Evolutionary conservation across 129 eudicot genomes (phyloP).

Genomic region (Pseudognaphalium luteoalbum): DNA sequence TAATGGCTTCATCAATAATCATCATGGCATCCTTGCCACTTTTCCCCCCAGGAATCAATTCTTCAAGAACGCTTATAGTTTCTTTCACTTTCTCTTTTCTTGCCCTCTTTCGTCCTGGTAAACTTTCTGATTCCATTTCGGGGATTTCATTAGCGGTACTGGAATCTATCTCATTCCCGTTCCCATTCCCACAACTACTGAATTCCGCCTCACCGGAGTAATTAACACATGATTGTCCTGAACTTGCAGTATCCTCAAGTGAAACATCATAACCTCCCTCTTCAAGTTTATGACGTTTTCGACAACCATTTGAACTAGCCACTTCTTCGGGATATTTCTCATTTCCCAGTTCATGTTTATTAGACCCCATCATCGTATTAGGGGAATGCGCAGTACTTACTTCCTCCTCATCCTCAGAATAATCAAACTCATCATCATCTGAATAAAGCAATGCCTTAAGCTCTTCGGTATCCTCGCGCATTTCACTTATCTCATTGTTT

Average conservation of each 20-base stretch:
- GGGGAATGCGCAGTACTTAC: constrained; percentile 91
- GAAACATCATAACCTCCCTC: constrained; percentile 29
- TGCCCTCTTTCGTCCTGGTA: constrained; percentile 40
- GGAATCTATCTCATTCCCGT: not conserved
- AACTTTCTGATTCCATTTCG: constrained; percentile 34
- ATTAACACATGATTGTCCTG: constrained; percentile 35
- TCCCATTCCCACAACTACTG: constrained; percentile 32
- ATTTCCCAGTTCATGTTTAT: constrained; percentile 33
- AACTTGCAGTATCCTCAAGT: constrained; percentile 45
- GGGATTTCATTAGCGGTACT: constrained; percentile 24
- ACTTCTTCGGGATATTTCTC: constrained; percentile 58
- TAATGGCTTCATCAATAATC: constrained; percentile 81
- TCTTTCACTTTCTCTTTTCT: constrained; percentile 57
- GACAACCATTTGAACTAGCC: constrained; percentile 52
- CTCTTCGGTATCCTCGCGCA: constrained; percentile 82
- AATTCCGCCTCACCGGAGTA: constrained; percentile 64
- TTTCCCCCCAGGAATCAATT: constrained; percentile 61
- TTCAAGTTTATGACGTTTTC: constrained; percentile 50
- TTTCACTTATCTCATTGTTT: constrained; percentile 45
- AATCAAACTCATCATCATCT: constrained; percentile 56
- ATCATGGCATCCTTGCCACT: constrained; percentile 62
- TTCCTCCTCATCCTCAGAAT: constrained; percentile 68
- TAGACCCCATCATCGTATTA: constrained; percentile 38
- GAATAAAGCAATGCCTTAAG: constrained; percentile 75
- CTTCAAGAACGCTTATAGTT: constrained; percentile 58